These are phyloP conservation scores for Fusarium sp. DNA, from an alignment of 2,329 filamentous ascomycete species.

Conservation along the genomic window DNA sequence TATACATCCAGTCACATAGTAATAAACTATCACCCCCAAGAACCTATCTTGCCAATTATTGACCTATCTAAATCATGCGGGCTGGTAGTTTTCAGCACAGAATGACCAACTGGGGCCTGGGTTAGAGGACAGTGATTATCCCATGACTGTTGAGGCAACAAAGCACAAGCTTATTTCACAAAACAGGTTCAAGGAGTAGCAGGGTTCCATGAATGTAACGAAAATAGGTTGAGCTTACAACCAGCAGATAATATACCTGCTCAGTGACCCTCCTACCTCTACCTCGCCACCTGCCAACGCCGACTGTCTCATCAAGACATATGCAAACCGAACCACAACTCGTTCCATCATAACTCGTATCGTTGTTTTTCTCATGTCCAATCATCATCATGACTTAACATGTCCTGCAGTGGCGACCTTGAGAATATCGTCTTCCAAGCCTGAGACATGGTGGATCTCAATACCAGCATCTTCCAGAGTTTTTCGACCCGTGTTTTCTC, in stretches of 20 bases:
- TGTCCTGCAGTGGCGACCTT: slow-evolving; percentile 89
- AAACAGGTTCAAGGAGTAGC: no score
- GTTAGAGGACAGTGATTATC: no score
- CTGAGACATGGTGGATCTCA: slow-evolving; percentile 78
- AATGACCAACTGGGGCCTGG: no score
- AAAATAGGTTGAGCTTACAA: no score
- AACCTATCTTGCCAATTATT: background rate
- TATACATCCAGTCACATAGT: no score
- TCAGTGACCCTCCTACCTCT: background rate
- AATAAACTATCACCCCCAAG: no score
- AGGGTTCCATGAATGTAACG: no score
- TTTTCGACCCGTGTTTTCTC: slow-evolving; percentile 80
- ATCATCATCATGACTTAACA: slow-evolving; percentile 33
- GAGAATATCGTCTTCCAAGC: slow-evolving; percentile 86
- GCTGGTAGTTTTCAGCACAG: background rate
- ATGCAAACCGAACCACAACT: background rate
- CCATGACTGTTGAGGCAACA: background rate
- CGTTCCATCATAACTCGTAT: no score
- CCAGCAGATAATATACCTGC: no score
- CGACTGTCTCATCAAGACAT: background rate
- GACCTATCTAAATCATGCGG: background rate
- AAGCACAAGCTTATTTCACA: no score
- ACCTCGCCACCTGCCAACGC: background rate
- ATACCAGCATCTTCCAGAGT: slow-evolving; percentile 82
- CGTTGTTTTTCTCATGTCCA: background rate